phyloP scores from a whole-genome alignment of 1,284 basidiomycete species.

The Kwoniella shivajii region DNA sequence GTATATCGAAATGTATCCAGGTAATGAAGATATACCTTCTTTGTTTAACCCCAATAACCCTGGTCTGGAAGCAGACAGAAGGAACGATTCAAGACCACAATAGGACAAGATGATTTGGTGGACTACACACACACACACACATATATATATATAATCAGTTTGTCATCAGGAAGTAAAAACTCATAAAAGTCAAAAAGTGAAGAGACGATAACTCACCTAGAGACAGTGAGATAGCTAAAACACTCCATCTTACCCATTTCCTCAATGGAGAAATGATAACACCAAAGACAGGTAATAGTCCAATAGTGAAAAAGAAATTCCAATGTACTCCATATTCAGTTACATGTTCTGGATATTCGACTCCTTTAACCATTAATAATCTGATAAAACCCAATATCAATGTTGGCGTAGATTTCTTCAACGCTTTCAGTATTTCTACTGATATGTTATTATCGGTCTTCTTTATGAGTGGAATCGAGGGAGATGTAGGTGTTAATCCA shows the following conservation, averaged over 20 bases:
- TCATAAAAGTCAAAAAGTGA: not conserved
- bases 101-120: constrained; percentile 69
- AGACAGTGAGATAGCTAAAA: constrained; percentile 67
- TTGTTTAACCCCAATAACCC: constrained; percentile 78
- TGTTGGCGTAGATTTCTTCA: constrained; percentile 68
- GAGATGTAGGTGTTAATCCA: not conserved
- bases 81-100: constrained; percentile 64
- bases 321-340: constrained; percentile 96
- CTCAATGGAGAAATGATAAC: constrained; percentile 70
- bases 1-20: constrained; percentile 88
- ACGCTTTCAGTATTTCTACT: constrained; percentile 40
- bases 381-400: constrained; percentile 74
- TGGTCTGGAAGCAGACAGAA: constrained; percentile 65
- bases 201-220: constrained; percentile 59
- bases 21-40: constrained; percentile 78
- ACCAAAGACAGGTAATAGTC: constrained; percentile 74
- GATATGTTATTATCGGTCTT: not conserved
- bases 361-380: constrained; percentile 85
- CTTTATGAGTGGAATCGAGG: not conserved
- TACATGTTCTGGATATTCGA: constrained; percentile 94
- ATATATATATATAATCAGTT: not conserved
- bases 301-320: constrained; percentile 98
- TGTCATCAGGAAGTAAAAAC: not conserved
- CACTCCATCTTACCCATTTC: constrained; percentile 61
- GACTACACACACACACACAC: constrained; percentile 53